These are phyloP conservation scores for Metroxylon sagu DNA, from an alignment of 176 grass and related monocot species.

Conservation along the genomic window DNA sequence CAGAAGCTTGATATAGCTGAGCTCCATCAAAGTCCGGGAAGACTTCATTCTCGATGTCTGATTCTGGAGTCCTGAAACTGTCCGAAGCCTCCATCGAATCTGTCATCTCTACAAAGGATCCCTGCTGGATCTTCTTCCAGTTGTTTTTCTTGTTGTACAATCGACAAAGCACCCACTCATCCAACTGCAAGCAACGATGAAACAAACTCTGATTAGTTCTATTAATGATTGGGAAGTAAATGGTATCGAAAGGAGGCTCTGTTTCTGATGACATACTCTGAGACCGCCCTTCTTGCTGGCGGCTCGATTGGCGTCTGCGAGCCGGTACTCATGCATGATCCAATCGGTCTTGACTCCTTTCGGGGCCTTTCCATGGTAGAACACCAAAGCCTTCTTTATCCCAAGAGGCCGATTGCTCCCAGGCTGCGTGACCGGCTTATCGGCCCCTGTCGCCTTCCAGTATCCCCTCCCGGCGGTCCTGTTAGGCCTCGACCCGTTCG, in stretches of 20 bases:
- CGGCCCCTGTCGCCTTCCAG: constrained; percentile 12
- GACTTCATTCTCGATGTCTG: neutral
- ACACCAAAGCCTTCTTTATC: constrained; percentile 17
- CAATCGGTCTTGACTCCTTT: constrained; percentile 7
- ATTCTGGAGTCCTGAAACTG: neutral
- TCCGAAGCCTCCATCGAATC: constrained; percentile 1
- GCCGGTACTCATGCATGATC: too few relatives aligned
- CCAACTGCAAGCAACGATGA: neutral
- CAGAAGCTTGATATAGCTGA: too few relatives aligned
- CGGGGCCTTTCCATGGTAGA: constrained; percentile 7
- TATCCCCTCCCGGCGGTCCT: constrained; percentile 4
- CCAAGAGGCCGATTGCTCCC: neutral
- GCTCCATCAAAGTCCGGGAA: neutral
- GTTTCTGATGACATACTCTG: neutral
- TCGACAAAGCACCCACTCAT: constrained; percentile 16
- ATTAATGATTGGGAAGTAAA: neutral
- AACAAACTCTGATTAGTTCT: too few relatives aligned
- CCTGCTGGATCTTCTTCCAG: constrained; percentile 1
- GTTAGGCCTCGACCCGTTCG: constrained; percentile 9
- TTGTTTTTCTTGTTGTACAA: constrained; percentile 11
- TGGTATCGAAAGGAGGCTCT: neutral
- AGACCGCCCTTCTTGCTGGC: neutral
- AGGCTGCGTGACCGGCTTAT: constrained; percentile 3
- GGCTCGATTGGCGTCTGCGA: neutral
- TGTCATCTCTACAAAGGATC: neutral